Evolutionary conservation across 192 early-diverging fungal genomes (phyloP).

Genomic region (Coemansia reversa): DNA sequence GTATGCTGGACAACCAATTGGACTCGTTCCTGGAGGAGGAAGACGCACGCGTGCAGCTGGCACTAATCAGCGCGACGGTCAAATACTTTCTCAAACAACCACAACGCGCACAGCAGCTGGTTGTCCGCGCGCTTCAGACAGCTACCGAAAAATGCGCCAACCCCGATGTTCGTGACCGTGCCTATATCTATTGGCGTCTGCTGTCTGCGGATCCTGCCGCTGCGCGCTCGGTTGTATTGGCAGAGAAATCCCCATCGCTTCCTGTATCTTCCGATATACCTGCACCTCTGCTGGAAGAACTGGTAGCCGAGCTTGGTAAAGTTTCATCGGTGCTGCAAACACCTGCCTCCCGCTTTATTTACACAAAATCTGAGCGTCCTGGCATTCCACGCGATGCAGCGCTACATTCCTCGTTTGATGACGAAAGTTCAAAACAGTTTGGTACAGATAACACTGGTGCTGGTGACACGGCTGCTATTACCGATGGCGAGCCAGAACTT

Average conservation of each 20-base stretch:
- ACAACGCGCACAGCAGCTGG: constrained; percentile 76
- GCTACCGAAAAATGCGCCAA: constrained; percentile 89
- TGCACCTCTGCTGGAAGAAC: constrained; percentile 76
- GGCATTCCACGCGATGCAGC: constrained; percentile 31
- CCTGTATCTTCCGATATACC: constrained; percentile 66
- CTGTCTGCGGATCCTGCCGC: constrained; percentile 91
- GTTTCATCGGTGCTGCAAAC: constrained; percentile 97
- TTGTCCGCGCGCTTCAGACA: constrained; percentile 82
- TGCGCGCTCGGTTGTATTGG: constrained; percentile 86
- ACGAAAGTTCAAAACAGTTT: constrained; percentile 3
- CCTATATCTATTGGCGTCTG: constrained; percentile 97
- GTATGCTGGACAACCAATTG: constrained; percentile 73
- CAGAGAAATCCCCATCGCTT: constrained; percentile 85
- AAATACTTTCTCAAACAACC: constrained; percentile 96
- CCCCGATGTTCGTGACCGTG: constrained; percentile 94
- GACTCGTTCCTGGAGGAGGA: constrained; percentile 86
- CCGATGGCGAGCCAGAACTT: constrained; percentile 53
- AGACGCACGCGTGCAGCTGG: constrained; percentile 82
- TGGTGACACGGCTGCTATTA: constrained; percentile 1
- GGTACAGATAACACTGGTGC: constrained; percentile 8
- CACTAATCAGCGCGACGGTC: constrained; percentile 84
- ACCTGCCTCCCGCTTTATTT: constrained; percentile 73
- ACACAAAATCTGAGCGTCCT: constrained; percentile 37
- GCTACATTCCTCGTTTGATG: constrained; percentile 6
- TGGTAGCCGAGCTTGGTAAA: constrained; percentile 82